A percentile compares a stretch with the other conserved stretches of the same genome.
These are phyloP conservation scores for Venustampulla echinocandica DNA, from an alignment of 495 filamentous ascomycete genomes.

Conservation along the genomic window DNA sequence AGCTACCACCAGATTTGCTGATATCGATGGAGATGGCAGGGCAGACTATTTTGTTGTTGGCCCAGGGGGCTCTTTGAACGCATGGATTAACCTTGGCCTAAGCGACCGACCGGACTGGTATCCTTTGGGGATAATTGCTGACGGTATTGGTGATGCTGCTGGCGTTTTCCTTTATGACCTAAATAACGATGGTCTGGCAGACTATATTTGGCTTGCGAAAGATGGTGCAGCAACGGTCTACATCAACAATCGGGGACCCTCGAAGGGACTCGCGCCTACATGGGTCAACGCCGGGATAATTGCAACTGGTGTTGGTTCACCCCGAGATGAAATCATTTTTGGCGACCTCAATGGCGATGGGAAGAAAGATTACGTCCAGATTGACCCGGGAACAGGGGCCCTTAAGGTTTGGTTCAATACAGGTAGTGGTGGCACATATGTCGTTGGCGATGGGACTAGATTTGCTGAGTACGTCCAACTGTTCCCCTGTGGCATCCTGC, in stretches of 20 bases:
- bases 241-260: constrained; percentile 2
- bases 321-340: background rate
- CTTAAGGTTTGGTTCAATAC: constrained; percentile 1
- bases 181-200: constrained; percentile 22
- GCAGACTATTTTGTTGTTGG: constrained; percentile 18
- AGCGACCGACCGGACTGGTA: constrained; percentile 6
- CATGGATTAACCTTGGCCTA: constrained; percentile 11
- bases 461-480: too few relatives aligned
- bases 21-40: constrained; percentile 11
- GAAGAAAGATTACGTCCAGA: constrained; percentile 1
- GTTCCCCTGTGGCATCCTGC: too few relatives aligned
- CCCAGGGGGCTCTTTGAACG: constrained; percentile 1
- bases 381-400: background rate
- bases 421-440: constrained; percentile 2
- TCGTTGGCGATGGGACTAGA: background rate
- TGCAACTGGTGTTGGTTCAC: constrained; percentile 2
- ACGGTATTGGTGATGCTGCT: constrained; percentile 8
- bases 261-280: background rate
- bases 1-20: background rate
- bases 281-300: constrained; percentile 1
- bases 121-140: constrained; percentile 1
- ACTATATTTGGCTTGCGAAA: constrained; percentile 22
- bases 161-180: constrained; percentile 25
- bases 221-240: background rate
- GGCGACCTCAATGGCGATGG: constrained; percentile 3